phyloP scores from a whole-genome alignment of 2,329 filamentous ascomycete genomes.

The Colletotrichum melonis region DNA sequence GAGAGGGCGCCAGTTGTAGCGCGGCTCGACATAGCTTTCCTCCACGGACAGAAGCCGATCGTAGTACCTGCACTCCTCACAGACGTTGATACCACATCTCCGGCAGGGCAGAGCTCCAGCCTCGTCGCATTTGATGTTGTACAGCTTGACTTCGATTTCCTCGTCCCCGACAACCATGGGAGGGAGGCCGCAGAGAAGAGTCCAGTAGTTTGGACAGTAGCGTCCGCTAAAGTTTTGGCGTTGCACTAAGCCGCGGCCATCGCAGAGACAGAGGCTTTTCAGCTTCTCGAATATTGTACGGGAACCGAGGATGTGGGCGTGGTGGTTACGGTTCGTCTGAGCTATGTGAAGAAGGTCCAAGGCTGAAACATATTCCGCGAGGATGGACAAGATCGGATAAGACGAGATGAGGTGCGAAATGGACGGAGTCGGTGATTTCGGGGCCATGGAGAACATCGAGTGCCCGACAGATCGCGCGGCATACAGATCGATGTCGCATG shows the following conservation, averaged over 20 bases:
- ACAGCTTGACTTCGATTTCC: conserved; percentile 24
- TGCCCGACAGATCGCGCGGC: neutral
- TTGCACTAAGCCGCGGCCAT: conserved; percentile 22
- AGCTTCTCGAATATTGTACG: conserved; percentile 21
- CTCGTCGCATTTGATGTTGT: conserved; percentile 23
- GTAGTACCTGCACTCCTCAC: conserved; percentile 32
- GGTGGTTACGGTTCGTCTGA: conserved; percentile 14
- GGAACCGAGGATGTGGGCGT: conserved; percentile 15
- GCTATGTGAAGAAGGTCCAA: conserved; percentile 24
- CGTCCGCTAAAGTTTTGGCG: conserved; percentile 10
- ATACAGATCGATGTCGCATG: neutral
- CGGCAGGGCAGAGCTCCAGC: conserved; percentile 11
- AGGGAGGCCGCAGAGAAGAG: neutral
- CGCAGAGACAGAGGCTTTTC: conserved; percentile 19
- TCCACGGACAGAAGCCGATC: neutral
- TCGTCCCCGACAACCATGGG: conserved; percentile 4
- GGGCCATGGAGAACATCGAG: neutral
- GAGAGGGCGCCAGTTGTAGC: neutral
- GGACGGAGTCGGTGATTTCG: neutral
- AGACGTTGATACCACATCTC: conserved; percentile 24
- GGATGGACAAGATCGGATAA: conserved; percentile 23
- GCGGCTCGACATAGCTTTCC: conserved; percentile 27
- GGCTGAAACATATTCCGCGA: conserved; percentile 18
- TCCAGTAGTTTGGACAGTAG: neutral
- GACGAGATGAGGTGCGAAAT: neutral